Evolutionary conservation across 352 stramenopile species (phyloP).

Genomic region (Saprolegnia parasitica): DNA sequence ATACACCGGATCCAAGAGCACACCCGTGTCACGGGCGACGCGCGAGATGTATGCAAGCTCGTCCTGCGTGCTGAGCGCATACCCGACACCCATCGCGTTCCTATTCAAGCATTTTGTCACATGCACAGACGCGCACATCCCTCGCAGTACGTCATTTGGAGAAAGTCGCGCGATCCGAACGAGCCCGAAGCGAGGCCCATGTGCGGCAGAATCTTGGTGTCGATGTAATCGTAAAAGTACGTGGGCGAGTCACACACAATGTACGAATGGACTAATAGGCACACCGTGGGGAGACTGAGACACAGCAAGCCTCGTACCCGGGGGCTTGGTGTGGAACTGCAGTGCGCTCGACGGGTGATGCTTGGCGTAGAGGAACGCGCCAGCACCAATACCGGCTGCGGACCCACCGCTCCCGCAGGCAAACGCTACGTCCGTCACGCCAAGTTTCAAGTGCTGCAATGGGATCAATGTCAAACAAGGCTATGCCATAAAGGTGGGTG

Average conservation of each 20-base stretch:
- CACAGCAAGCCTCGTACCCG: constrained; percentile 32
- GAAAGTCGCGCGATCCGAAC: constrained; percentile 55
- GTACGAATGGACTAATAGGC: constrained; percentile 64
- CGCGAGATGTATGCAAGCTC: constrained; percentile 74
- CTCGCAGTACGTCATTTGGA: constrained; percentile 59
- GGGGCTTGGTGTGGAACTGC: constrained; percentile 37
- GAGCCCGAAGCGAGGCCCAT: constrained; percentile 46
- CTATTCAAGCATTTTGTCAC: constrained; percentile 15
- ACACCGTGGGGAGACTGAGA: neutral
- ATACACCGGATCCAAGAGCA: constrained; percentile 85
- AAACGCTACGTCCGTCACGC: constrained; percentile 78
- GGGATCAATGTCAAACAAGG: neutral
- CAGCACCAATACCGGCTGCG: constrained; percentile 66
- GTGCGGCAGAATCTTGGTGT: constrained; percentile 57
- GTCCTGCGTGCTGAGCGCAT: constrained; percentile 66
- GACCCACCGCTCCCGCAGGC: constrained; percentile 79
- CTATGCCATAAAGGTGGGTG: constrained; percentile 1
- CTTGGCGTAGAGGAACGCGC: constrained; percentile 60
- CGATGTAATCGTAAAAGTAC: constrained; percentile 82
- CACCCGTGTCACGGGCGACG: constrained; percentile 63
- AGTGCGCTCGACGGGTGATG: constrained; percentile 35
- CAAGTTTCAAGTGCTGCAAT: constrained; percentile 41
- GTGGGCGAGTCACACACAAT: constrained; percentile 83
- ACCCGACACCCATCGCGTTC: constrained; percentile 73
- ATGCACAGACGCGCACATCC: neutral